phyloP scores from a whole-genome alignment of 1,284 basidiomycete species.

The Papiliotrema nemorosa region DNA sequence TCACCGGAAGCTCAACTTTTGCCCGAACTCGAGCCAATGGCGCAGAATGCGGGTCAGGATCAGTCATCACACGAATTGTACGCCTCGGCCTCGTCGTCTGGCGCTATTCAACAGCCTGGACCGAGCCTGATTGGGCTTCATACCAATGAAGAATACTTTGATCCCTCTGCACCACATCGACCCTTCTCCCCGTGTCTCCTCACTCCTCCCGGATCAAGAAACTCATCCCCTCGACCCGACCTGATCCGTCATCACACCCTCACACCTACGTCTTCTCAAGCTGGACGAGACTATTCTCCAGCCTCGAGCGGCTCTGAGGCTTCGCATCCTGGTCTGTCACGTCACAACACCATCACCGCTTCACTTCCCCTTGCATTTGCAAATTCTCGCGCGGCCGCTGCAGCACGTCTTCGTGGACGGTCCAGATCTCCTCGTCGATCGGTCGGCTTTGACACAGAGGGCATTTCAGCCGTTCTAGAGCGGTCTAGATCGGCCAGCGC shows the following conservation, averaged over 20 bases:
- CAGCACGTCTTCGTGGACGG: conserved; percentile 24
- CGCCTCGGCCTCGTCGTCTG: too few species aligned
- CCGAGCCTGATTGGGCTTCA: background rate
- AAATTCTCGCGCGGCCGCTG: conserved; percentile 7
- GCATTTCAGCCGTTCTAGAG: conserved; percentile 33
- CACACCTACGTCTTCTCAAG: background rate
- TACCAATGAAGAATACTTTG: conserved; percentile 1
- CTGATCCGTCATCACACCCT: background rate
- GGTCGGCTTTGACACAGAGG: conserved; percentile 30
- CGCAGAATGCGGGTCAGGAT: too few species aligned
- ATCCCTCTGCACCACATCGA: conserved; percentile 33
- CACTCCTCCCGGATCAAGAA: conserved; percentile 38
- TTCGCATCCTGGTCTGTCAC: background rate
- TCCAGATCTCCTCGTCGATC: conserved; percentile 25
- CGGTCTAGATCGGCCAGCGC: conserved; percentile 25
- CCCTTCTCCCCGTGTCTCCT: conserved; percentile 28
- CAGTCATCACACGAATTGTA: too few species aligned
- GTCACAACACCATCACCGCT: conserved; percentile 2
- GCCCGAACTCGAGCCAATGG: too few species aligned
- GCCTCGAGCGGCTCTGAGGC: conserved; percentile 12
- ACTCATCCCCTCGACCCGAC: conserved; percentile 25
- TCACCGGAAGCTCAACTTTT: too few species aligned
- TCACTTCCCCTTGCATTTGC: background rate
- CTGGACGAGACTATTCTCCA: background rate
- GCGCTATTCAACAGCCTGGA: too few species aligned